A percentile compares a stretch with the other conserved stretches of the same genome.
Conservation (phyloP, 257 asterid genomes). For the Lavandula angustifolia region DNA sequence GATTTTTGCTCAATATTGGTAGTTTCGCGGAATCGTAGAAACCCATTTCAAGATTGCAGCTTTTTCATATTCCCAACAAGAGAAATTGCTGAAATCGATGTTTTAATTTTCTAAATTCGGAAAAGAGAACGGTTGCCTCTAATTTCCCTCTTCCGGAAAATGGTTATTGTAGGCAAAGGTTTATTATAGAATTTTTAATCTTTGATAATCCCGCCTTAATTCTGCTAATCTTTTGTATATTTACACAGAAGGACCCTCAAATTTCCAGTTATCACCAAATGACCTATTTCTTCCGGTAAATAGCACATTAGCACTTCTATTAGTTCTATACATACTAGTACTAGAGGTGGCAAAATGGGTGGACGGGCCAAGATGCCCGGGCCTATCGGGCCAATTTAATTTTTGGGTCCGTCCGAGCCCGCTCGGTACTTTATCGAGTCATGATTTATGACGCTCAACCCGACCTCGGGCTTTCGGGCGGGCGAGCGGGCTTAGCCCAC, state of each 20-base stretch:
- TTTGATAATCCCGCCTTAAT: conserved; percentile 63
- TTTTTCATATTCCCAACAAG: conserved; percentile 31
- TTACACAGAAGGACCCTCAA: conserved; percentile 2
- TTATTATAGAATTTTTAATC: conserved; percentile 33
- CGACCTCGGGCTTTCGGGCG: too few species aligned
- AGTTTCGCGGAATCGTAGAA: conserved; percentile 25
- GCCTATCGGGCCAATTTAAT: too few species aligned
- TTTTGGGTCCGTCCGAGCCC: too few species aligned
- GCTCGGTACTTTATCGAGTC: too few species aligned
- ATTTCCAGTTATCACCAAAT: not conserved
- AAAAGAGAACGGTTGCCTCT: conserved; percentile 33
- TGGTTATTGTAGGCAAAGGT: conserved; percentile 24
- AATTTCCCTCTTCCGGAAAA: conserved; percentile 43
- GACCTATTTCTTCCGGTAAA: conserved; percentile 11
- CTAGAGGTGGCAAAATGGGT: too few species aligned
- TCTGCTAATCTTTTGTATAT: conserved; percentile 28
- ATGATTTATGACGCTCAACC: too few species aligned
- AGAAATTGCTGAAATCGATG: conserved; percentile 22
- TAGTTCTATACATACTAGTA: too few species aligned
- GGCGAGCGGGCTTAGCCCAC: too few species aligned
- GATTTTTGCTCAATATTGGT: conserved; percentile 16
- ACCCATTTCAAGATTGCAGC: conserved; percentile 36
- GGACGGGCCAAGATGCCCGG: too few species aligned
- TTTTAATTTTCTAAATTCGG: conserved; percentile 33
- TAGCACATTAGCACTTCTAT: not conserved